Evolutionary conservation across 192 early-diverging fungal species (phyloP).

Genomic region (Allomyces javanicus): DNA sequence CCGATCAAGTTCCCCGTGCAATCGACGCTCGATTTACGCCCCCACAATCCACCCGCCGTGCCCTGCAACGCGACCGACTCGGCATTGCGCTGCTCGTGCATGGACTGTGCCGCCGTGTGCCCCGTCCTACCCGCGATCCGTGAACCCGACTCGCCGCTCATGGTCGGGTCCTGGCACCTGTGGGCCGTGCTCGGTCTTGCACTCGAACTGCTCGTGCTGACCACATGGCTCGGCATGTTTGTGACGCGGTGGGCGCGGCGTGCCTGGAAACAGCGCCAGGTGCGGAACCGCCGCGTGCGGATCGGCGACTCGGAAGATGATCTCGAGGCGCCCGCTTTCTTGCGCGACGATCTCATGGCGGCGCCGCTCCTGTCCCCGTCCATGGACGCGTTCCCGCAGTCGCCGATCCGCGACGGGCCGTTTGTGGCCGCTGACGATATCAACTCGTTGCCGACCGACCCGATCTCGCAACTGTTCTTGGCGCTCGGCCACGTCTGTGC

Average conservation of each 20-base stretch:
- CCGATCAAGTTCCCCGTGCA: constrained; percentile 36
- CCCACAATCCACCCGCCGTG: constrained; percentile 13
- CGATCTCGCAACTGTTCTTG: constrained; percentile 16
- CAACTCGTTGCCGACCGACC: no score
- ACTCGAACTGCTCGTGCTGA: constrained; percentile 16
- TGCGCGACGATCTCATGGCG: no score
- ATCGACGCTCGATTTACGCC: constrained; percentile 8
- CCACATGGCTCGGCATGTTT: background rate
- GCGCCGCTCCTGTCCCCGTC: no score
- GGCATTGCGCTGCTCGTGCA: constrained; percentile 32
- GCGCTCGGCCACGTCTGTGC: constrained; percentile 33
- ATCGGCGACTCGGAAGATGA: no score
- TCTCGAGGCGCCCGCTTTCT: no score
- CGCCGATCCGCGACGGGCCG: no score
- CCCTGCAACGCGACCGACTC: constrained; percentile 30
- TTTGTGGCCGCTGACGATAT: no score
- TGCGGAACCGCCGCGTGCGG: no score
- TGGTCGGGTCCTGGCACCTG: constrained; percentile 22
- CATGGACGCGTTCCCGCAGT: no score
- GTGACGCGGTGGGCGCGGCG: no score
- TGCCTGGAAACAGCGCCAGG: no score
- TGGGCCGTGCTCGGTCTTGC: constrained; percentile 26
- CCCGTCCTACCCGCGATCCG: constrained; percentile 14
- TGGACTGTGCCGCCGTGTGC: constrained; percentile 35
- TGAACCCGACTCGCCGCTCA: no score